Evolutionary conservation across 2,329 filamentous ascomycete genomes (phyloP).

Genomic region (Rasamsonia emersonii): DNA sequence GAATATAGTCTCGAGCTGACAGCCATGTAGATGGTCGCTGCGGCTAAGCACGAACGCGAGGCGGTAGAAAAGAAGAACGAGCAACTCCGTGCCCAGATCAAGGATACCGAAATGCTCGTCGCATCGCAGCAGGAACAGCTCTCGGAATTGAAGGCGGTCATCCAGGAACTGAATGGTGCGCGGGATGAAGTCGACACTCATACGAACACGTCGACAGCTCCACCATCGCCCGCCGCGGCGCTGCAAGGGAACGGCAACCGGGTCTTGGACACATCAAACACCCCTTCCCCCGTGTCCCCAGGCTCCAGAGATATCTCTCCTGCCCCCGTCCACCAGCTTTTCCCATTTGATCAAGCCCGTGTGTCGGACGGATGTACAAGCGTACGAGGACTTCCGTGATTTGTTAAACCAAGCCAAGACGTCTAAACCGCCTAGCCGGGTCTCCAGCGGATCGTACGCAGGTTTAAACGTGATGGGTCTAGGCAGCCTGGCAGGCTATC

Average conservation of each 20-base stretch:
- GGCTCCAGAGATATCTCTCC: slow-evolving; percentile 47
- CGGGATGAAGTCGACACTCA: slow-evolving; percentile 62
- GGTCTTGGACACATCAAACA: slow-evolving; percentile 52
- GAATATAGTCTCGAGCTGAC: slow-evolving; percentile 14
- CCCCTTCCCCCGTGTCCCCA: slow-evolving; percentile 42
- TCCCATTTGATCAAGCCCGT: slow-evolving; percentile 75
- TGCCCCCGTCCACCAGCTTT: slow-evolving; percentile 62
- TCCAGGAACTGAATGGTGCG: slow-evolving; percentile 71
- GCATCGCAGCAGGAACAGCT: slow-evolving; percentile 90
- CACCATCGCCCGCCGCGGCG: slow-evolving; percentile 66
- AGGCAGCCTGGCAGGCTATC: slow-evolving; percentile 30
- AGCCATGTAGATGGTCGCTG: slow-evolving; percentile 67
- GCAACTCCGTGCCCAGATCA: slow-evolving; percentile 73
- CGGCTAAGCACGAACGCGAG: slow-evolving; percentile 77
- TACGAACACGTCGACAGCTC: slow-evolving; percentile 59
- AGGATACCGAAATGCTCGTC: slow-evolving; percentile 76
- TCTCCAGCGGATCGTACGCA: slow-evolving; percentile 62
- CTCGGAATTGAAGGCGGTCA: slow-evolving; percentile 78
- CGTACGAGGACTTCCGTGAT: slow-evolving; percentile 77
- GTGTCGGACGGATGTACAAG: slow-evolving; percentile 68
- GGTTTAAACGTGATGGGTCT: slow-evolving; percentile 53
- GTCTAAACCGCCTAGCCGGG: slow-evolving; percentile 55
- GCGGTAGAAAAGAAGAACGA: slow-evolving; percentile 75
- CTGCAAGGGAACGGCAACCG: slow-evolving; percentile 40
- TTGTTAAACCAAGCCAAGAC: slow-evolving; percentile 62